phyloP scores from a whole-genome alignment of 495 filamentous ascomycete genomes.

The Trichoderma parareesei region DNA sequence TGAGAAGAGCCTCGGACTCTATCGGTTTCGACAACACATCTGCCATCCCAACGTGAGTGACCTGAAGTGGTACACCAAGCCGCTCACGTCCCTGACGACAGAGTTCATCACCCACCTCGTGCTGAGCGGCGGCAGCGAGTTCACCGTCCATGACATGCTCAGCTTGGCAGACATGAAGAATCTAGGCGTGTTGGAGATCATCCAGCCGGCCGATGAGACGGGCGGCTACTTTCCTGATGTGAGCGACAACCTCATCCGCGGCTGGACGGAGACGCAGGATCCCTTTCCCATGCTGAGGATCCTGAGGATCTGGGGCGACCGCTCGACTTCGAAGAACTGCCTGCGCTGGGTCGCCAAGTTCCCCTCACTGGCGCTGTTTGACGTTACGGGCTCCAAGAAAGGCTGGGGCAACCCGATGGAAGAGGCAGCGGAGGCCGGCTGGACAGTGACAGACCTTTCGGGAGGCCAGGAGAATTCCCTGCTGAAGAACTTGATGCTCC shows the following conservation, averaged over 20 bases:
- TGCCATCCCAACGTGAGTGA: constrained; percentile 7
- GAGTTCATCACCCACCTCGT: constrained; percentile 24
- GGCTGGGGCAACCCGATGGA: constrained; percentile 16
- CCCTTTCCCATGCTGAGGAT: constrained; percentile 26
- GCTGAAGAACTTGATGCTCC: constrained; percentile 10
- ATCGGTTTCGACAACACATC: constrained; percentile 12
- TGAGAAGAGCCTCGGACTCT: constrained; percentile 8
- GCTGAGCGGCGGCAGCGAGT: constrained; percentile 16
- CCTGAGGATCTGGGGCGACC: constrained; percentile 19
- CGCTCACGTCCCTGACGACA: constrained; percentile 15
- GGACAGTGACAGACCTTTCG: constrained; percentile 4
- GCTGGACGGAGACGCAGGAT: constrained; percentile 20
- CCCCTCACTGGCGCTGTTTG: constrained; percentile 19
- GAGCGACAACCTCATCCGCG: constrained; percentile 23
- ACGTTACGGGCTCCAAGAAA: constrained; percentile 15
- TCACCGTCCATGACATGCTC: constrained; percentile 21
- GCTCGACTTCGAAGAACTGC: constrained; percentile 17
- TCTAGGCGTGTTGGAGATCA: constrained; percentile 26
- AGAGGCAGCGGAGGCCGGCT: constrained; percentile 1
- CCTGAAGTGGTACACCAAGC: constrained; percentile 19
- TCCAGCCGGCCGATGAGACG: constrained; percentile 10
- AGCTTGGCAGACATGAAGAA: constrained; percentile 21
- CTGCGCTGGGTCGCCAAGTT: constrained; percentile 21
- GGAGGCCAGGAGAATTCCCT: constrained; percentile 1
- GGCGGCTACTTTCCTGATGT: constrained; percentile 11